phyloP scores from a whole-genome alignment of 306 rosid species.

The Medicago lupulina region DNA sequence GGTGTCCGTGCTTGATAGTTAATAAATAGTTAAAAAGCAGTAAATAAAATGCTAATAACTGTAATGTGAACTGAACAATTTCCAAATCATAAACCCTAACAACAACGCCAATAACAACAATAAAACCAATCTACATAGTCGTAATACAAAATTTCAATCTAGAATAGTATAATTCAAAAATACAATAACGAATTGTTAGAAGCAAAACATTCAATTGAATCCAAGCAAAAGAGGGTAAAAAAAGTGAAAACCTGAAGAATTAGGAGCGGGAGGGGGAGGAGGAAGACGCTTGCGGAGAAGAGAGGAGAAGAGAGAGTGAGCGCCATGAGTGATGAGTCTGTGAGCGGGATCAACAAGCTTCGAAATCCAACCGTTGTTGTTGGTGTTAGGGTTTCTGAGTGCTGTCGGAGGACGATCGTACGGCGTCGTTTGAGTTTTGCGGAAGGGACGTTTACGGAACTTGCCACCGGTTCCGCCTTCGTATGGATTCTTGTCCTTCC shows the following conservation, averaged over 20 bases:
- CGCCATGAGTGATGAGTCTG: constrained; percentile 65
- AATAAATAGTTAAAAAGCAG: background rate
- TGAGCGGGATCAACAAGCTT: constrained; percentile 96
- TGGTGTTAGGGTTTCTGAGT: constrained; percentile 57
- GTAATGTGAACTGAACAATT: background rate
- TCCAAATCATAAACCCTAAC: constrained; percentile 34
- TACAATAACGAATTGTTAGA: background rate
- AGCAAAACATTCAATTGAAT: constrained; percentile 4
- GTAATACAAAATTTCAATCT: background rate
- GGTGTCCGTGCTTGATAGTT: too few relatives aligned
- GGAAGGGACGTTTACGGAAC: constrained; percentile 70
- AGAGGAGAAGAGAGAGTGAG: constrained; percentile 72
- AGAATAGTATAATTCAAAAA: constrained; percentile 9
- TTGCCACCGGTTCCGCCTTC: constrained; percentile 82
- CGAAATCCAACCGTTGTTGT: constrained; percentile 72
- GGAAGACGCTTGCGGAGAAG: constrained; percentile 83
- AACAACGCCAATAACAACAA: background rate
- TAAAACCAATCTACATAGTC: background rate
- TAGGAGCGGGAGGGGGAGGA: constrained; percentile 55
- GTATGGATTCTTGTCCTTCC: constrained; percentile 54
- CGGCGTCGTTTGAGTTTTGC: constrained; percentile 73
- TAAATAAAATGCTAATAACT: background rate
- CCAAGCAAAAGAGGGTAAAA: background rate
- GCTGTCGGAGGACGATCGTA: constrained; percentile 77
- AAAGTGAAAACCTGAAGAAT: constrained; percentile 44